Evolutionary conservation across 306 rosid genomes (phyloP).

Genomic region (Hippophae rhamnoides): DNA sequence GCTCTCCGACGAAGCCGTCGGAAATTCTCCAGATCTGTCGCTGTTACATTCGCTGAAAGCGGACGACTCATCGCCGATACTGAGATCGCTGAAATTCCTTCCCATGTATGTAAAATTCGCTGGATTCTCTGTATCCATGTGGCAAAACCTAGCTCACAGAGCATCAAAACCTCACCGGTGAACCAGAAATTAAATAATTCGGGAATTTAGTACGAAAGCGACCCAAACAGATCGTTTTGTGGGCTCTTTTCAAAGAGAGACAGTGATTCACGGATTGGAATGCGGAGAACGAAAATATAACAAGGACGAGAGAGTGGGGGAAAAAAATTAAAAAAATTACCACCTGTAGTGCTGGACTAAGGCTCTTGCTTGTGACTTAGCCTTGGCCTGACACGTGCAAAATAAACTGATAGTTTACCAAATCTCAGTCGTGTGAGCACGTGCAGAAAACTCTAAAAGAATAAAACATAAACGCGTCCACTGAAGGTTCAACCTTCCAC

Average conservation of each 20-base stretch:
- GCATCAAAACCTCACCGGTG: constrained; percentile 9
- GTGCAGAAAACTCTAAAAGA: constrained; percentile 26
- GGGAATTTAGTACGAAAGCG: not conserved
- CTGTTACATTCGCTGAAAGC: constrained; percentile 96
- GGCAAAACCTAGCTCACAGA: not conserved
- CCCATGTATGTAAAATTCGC: constrained; percentile 40
- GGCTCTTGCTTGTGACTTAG: constrained; percentile 1
- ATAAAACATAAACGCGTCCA: constrained; percentile 52
- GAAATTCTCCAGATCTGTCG: constrained; percentile 90
- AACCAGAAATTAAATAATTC: not conserved
- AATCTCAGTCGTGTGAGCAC: constrained; percentile 30
- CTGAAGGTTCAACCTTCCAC: constrained; percentile 32
- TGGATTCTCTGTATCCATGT: constrained; percentile 48
- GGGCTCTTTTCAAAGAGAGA: not conserved
- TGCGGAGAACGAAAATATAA: constrained; percentile 3
- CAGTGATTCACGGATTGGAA: not conserved
- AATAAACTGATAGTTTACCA: constrained; percentile 11
- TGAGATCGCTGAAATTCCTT: constrained; percentile 42
- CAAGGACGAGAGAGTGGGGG: not conserved
- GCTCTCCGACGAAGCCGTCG: constrained; percentile 47
- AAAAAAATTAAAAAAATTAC: constrained; percentile 4
- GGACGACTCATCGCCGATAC: constrained; percentile 43
- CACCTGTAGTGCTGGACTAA: constrained; percentile 18
- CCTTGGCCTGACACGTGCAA: constrained; percentile 50
- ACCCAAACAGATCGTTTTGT: not conserved